Percentiles rank a stretch among this genome's conserved stretches.
phyloP scores from a whole-genome alignment of 805 yeast genomes.

The Cyberlindnera amylophila region DNA sequence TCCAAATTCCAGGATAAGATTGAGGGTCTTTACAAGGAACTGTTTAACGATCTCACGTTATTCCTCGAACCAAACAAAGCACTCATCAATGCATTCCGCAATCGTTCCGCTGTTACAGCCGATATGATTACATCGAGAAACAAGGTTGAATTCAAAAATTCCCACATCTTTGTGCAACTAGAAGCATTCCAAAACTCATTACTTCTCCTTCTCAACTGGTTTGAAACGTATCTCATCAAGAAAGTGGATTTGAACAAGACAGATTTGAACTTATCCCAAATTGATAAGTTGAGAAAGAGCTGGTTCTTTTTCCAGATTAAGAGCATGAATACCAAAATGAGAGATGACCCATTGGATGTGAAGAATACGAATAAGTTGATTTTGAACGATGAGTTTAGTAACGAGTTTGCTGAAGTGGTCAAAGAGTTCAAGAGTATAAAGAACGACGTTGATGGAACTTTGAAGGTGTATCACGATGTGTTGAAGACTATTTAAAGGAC shows the following conservation, averaged over 20 bases:
- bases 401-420: constrained; percentile 13
- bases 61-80: constrained; percentile 25
- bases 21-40: constrained; percentile 22
- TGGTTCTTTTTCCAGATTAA: constrained; percentile 41
- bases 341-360: constrained; percentile 15
- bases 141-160: constrained; percentile 21
- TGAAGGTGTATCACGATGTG: constrained; percentile 6
- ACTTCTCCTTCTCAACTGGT: constrained; percentile 30
- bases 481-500: neutral
- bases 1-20: constrained; percentile 23
- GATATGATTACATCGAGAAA: constrained; percentile 12
- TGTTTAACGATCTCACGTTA: constrained; percentile 20
- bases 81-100: constrained; percentile 13
- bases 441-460: constrained; percentile 5
- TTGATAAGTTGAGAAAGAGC: constrained; percentile 32
- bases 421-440: constrained; percentile 10
- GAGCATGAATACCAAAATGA: constrained; percentile 16
- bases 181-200: constrained; percentile 37
- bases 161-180: constrained; percentile 31
- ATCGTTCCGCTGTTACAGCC: constrained; percentile 5
- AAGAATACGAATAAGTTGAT: constrained; percentile 19
- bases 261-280: constrained; percentile 25
- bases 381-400: constrained; percentile 19
- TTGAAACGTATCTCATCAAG: constrained; percentile 14
- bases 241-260: constrained; percentile 25